Base-by-base conservation (phyloP, 495 filamentous ascomycete species). In the Neurospora terricola region DNA sequence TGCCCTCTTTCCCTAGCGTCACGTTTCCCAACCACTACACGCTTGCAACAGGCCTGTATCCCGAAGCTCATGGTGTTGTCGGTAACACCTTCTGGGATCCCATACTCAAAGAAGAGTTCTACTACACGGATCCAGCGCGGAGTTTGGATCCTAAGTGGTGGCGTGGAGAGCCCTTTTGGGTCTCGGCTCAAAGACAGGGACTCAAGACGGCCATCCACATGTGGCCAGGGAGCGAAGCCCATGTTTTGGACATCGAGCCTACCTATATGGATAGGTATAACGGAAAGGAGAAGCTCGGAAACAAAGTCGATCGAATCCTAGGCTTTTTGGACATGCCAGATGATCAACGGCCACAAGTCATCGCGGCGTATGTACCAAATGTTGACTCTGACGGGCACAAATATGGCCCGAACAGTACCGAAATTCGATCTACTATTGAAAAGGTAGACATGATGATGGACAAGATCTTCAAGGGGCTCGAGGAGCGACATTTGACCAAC, bases 1-100 rank as follows among this genome's bases (percentile, higher is more conserved):
- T 87, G 10, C 96, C 96, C 0, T 93, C 92, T 73, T 99, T 99
- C 78, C 96, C 96, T 1, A 95, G 92, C 71, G 93, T 99, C 30
- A 99, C 96, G 3, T 99, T 99, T 78, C 96, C 96, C 45, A 99
- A 99, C 79, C 96, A 99, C 78, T 97, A 93, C 82, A 98, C 96
- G 0, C 85, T 99, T 39, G 93, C 92, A 4, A 98, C 96, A 0
- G 96, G 96, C 0, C 81, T 99, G 30, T 92, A 97, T 79, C 96
- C 96, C 0, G 96, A 98, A 78, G 90, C 89, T 69, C 96, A 99
- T 81, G 96, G 96, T 1, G 85, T 99, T 7, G 94, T 99, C 0
- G 93, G 93, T 2, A 99, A 99, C 75, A 92, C 88, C 0, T 99
- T 99, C 78, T 98, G 91, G 90, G 95, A 98, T 77, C 93, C 93